A percentile compares a stretch with the other conserved stretches of the same genome.
Evolutionary conservation across 2,329 filamentous ascomycete species (phyloP).

Genomic region (Zopfia rhizophila): DNA sequence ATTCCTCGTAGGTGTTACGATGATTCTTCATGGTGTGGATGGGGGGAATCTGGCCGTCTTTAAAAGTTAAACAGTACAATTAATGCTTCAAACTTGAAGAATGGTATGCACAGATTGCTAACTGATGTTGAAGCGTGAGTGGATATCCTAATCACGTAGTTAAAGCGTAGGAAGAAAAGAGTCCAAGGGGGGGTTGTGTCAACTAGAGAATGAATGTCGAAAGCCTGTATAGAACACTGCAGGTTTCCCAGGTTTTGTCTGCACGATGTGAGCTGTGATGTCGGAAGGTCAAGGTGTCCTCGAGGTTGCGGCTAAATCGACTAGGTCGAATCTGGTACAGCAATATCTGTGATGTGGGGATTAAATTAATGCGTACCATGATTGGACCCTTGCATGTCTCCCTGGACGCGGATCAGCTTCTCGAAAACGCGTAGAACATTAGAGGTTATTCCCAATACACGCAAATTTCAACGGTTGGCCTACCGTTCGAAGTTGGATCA

Average conservation of each 20-base stretch:
- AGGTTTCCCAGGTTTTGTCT: not conserved
- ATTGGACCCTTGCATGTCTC: not conserved
- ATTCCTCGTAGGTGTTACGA: constrained; percentile 33
- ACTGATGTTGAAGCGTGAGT: too few species aligned
- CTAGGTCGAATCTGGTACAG: constrained; percentile 1
- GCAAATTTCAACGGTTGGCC: too few species aligned
- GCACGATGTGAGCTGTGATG: too few species aligned
- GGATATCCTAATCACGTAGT: too few species aligned
- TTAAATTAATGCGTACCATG: constrained; percentile 1
- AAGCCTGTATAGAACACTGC: not conserved
- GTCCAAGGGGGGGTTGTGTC: constrained; percentile 6
- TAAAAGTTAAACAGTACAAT: not conserved
- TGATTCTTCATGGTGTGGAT: constrained; percentile 18
- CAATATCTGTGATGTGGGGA: constrained; percentile 27
- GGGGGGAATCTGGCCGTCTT: not conserved
- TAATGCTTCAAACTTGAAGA: too few species aligned
- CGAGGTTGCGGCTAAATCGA: constrained; percentile 34
- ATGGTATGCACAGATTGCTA: too few species aligned
- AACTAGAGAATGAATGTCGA: not conserved
- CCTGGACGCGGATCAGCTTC: constrained; percentile 6
- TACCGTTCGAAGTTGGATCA: too few species aligned
- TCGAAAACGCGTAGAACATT: constrained; percentile 15
- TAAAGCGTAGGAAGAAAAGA: too few species aligned
- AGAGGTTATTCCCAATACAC: too few species aligned
- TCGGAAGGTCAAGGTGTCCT: constrained; percentile 33